Evolutionary conservation across 192 early-diverging fungal species (phyloP).

Genomic region (Rhizophagus prolifer): DNA sequence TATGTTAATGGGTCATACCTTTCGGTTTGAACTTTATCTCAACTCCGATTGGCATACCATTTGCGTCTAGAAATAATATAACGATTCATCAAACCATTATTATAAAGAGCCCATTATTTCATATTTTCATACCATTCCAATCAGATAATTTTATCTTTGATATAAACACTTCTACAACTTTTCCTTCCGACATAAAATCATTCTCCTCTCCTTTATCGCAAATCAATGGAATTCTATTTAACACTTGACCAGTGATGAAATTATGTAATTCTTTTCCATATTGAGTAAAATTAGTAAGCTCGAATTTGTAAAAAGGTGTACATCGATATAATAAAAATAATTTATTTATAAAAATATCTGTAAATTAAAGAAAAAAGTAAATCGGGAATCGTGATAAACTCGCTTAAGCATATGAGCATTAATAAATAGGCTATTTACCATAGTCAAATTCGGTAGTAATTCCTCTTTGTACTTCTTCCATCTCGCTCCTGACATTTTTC

Average conservation of each 20-base stretch:
- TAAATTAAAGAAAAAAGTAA: not conserved
- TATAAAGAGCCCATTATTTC: not conserved
- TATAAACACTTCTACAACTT: not conserved
- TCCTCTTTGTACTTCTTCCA: no score
- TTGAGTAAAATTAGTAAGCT: not conserved
- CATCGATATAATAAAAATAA: conserved; percentile 11
- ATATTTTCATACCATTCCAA: conserved; percentile 2
- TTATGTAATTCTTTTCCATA: conserved; percentile 12
- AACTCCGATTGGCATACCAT: not conserved
- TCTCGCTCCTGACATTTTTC: no score
- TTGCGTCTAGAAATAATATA: not conserved
- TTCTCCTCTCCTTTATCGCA: not conserved
- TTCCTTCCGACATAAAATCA: not conserved
- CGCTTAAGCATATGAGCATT: conserved; percentile 43
- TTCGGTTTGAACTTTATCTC: conserved; percentile 5
- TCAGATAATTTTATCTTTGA: conserved; percentile 2
- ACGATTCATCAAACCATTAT: not conserved
- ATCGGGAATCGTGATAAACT: conserved; percentile 51
- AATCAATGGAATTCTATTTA: not conserved
- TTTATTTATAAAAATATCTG: conserved; percentile 12
- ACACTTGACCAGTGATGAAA: conserved; percentile 10
- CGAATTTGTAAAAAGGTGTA: conserved; percentile 16
- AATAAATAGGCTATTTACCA: no score
- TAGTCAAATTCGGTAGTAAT: no score
- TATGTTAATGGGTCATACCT: not conserved